Evolutionary conservation across 768 basidiomycete genomes (phyloP).

Genomic region (Hypholoma fasciculare): DNA sequence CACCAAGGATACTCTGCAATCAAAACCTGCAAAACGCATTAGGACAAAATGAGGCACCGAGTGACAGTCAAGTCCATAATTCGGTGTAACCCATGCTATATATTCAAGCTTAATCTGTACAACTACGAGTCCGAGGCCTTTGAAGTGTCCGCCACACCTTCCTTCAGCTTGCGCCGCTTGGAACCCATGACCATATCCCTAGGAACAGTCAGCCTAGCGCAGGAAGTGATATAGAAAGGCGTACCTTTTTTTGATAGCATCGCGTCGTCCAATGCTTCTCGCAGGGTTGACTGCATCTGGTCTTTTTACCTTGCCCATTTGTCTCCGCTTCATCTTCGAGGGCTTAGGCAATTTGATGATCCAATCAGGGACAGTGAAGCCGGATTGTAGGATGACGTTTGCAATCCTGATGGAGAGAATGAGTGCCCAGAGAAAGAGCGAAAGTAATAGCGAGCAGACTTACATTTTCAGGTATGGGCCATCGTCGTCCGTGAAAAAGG

Average conservation of each 20-base stretch:
- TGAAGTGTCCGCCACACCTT: slow-evolving; percentile 26
- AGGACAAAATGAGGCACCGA: slow-evolving; percentile 28
- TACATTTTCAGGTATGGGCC: slow-evolving; percentile 89
- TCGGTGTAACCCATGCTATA: background rate
- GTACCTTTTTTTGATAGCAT: slow-evolving; percentile 75
- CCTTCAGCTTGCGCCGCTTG: slow-evolving; percentile 53
- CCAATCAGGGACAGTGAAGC: slow-evolving; percentile 91
- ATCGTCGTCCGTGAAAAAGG: slow-evolving; percentile 95
- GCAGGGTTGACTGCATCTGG: slow-evolving; percentile 74
- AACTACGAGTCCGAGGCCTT: slow-evolving; percentile 5
- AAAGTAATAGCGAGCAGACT: slow-evolving; percentile 20
- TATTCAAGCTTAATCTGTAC: too few species aligned
- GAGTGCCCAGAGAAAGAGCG: slow-evolving; percentile 6
- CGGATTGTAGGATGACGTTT: slow-evolving; percentile 92
- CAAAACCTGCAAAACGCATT: slow-evolving; percentile 37
- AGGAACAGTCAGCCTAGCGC: slow-evolving; percentile 8
- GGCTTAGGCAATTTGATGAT: slow-evolving; percentile 94
- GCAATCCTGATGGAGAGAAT: slow-evolving; percentile 63
- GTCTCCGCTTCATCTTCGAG: slow-evolving; percentile 80
- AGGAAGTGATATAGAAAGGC: background rate
- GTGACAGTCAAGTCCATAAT: background rate
- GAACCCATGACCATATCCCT: slow-evolving; percentile 83
- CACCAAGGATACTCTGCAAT: slow-evolving; percentile 18
- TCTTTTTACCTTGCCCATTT: slow-evolving; percentile 84
- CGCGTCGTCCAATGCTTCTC: slow-evolving; percentile 63